Evolutionary conservation across 163 green algal species (phyloP), one percentile per base, ranked within the genome.

Genomic region (Scenedesmus sp.): DNA sequence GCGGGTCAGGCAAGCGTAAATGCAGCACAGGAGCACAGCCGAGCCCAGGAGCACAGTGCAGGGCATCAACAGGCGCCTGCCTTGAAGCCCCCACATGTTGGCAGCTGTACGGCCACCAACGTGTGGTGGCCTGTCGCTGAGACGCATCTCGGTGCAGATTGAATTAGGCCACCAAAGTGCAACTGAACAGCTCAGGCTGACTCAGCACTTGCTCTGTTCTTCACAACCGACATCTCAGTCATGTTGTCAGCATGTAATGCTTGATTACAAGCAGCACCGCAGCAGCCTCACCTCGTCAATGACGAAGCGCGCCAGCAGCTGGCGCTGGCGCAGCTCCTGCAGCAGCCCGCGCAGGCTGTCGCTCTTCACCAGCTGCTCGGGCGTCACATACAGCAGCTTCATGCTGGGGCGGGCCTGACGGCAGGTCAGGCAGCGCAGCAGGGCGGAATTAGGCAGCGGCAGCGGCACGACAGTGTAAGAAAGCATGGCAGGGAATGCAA

Each of bases 331-430:
- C 44, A 96, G 73, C 40, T 72, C 81, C 37, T 81, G 16, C 68
- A 98, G 94, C 35, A 94, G 65, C 4, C 88, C 89, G 56, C 92
- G 89, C 53, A 98, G 92, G 40, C 68, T 85, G 26, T 49, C 87
- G 85, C 94, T 95, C 89, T 97, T 96, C 30, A 97, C 96, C 85
- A 98, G 88, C 93, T 98, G 97, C 95, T 99, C 97, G 6, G 96
- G 96, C 6, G 95, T 98, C 33, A 97, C 91, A 86, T 97, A 98
- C 73, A 98, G 92, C 72, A 97, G 89, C 92, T 96, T 95, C 92
- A 92, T 94, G 24, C 82, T 87, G 9, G 87, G 87, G 0, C 53
- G 37, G 1, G 33, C 87, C 87, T 49, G 37, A n/a, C n/a, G n/a
- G n/a, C n/a, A 56, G 46, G 46, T 18, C 46, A 56, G 53, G 53